Conservation (phyloP, 2,329 filamentous ascomycete genomes). For the Penicillium sp. region DNA sequence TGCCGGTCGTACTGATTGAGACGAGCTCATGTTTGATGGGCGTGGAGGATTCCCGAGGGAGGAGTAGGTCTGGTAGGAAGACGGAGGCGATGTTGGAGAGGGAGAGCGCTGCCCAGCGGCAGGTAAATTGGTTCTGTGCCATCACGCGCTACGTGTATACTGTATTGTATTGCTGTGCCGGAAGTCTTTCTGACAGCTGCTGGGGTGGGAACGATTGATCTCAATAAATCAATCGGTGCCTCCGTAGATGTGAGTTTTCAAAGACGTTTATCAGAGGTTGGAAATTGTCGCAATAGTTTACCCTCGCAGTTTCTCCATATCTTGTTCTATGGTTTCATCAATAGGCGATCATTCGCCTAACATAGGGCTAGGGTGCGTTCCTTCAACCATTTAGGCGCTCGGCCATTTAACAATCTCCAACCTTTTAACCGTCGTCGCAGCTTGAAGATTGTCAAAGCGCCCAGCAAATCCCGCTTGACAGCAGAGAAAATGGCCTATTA, state of each 20-base stretch:
- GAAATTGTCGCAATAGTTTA: background rate
- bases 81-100: constrained; percentile 24
- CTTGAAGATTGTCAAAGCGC: background rate
- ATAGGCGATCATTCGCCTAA: background rate
- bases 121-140: constrained; percentile 8
- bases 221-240: background rate
- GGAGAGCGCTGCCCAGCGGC: constrained; percentile 23
- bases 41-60: constrained; percentile 10
- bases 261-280: background rate
- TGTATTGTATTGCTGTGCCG: background rate
- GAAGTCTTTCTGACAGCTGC: background rate
- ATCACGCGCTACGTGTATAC: constrained; percentile 2
- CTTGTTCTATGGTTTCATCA: background rate
- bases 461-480: background rate
- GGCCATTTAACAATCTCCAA: constrained; percentile 1
- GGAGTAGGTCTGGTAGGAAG: constrained; percentile 26
- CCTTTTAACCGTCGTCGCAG: background rate
- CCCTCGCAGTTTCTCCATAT: background rate
- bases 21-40: constrained; percentile 24
- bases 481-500: background rate
- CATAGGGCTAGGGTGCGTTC: background rate
- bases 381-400: background rate
- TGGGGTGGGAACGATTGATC: background rate
- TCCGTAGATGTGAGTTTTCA: constrained; percentile 1
- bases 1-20: constrained; percentile 23